Conservation (phyloP, 73 alveolate species). For the Diophrys sp. region DNA sequence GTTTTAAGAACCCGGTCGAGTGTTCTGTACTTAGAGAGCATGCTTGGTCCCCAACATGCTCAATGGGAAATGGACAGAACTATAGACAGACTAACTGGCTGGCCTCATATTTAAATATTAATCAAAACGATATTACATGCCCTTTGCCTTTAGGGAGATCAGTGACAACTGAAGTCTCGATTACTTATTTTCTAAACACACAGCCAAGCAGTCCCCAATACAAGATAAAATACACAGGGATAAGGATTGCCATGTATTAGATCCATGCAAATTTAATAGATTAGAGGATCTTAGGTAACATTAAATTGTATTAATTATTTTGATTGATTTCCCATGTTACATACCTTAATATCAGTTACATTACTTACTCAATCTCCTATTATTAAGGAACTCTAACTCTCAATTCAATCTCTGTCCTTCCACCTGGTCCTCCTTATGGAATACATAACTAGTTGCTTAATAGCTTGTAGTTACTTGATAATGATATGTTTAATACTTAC, state of each 20-base stretch:
- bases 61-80: too few species aligned
- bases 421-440: neutral
- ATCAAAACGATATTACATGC: neutral
- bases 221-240: conserved; percentile 22
- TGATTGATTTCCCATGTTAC: too few species aligned
- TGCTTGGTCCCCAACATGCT: too few species aligned
- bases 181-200: neutral
- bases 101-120: too few species aligned
- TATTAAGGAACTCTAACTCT: neutral
- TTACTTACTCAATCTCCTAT: neutral
- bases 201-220: neutral
- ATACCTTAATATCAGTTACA: neutral
- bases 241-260: conserved; percentile 39
- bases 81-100: too few species aligned
- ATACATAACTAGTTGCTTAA: neutral
- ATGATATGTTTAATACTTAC: too few species aligned
- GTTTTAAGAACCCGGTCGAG: too few species aligned
- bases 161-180: conserved; percentile 3
- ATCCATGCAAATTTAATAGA: conserved; percentile 51
- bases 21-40: too few species aligned
- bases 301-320: too few species aligned
- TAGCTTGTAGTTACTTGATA: neutral
- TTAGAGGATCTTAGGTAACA: conserved; percentile 48
- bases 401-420: neutral
- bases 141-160: conserved; percentile 9